Evolutionary conservation across 1,284 basidiomycete genomes (phyloP).

Genomic region (Ustilago trichophora): DNA sequence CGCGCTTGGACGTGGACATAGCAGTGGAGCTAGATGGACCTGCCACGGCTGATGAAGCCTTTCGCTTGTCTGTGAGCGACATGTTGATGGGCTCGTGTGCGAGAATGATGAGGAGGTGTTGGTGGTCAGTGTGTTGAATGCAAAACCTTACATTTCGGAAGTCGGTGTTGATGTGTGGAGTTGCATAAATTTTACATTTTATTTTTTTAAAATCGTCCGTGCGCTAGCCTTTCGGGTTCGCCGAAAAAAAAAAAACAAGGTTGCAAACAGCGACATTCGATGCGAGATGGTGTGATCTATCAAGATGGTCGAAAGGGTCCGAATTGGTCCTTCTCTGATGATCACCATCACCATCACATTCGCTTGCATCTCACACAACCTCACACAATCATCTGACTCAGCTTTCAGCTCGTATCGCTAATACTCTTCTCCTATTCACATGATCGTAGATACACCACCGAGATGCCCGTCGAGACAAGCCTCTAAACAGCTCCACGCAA

Average conservation of each 20-base stretch:
- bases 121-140: neutral
- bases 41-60: conserved; percentile 1
- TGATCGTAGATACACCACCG: too few relatives aligned
- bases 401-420: too few relatives aligned
- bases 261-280: conserved; percentile 15
- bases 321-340: too few relatives aligned
- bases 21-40: conserved; percentile 3
- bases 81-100: too few relatives aligned
- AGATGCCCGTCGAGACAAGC: conserved; percentile 22
- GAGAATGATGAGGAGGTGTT: too few relatives aligned
- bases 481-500: conserved; percentile 43
- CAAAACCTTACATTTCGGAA: conserved; percentile 8
- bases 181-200: too few relatives aligned
- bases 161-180: conserved; percentile 27
- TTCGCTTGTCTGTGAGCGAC: conserved; percentile 32
- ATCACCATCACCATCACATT: too few relatives aligned
- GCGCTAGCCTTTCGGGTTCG: conserved; percentile 2
- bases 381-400: neutral
- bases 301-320: too few relatives aligned
- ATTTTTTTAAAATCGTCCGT: too few relatives aligned
- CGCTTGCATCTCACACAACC: neutral
- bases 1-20: conserved; percentile 21
- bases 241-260: conserved; percentile 8
- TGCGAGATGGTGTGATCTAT: conserved; percentile 6
- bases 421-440: too few relatives aligned